Evolutionary conservation across 345 rosid genomes (phyloP).

Genomic region (Eucalyptus cloeziana): DNA sequence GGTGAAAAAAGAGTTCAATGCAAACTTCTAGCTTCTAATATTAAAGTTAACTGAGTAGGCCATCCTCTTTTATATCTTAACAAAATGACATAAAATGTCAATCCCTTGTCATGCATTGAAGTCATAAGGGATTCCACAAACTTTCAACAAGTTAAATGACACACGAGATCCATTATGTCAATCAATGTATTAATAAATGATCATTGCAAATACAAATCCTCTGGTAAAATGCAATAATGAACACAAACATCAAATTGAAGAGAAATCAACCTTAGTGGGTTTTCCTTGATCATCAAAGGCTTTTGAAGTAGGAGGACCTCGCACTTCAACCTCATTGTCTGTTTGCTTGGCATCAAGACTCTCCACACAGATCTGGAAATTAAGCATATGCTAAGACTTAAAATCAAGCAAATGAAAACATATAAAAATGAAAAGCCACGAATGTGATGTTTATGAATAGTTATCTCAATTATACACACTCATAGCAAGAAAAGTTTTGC

Average conservation of each 20-base stretch:
- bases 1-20: background rate
- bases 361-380: conserved; percentile 52
- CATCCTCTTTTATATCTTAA: background rate
- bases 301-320: conserved; percentile 93
- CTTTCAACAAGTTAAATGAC: background rate
- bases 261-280: conserved; percentile 68
- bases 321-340: conserved; percentile 67
- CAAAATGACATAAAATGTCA: background rate
- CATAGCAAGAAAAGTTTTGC: background rate
- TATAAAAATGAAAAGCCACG: background rate
- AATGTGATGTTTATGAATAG: background rate
- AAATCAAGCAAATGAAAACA: background rate
- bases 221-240: background rate
- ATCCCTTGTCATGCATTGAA: background rate
- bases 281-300: conserved; percentile 83
- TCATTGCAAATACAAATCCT: background rate
- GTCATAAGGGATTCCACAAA: background rate
- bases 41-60: background rate
- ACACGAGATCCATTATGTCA: background rate
- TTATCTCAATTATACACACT: background rate
- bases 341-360: conserved; percentile 63
- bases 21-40: background rate
- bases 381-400: background rate
- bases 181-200: background rate
- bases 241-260: background rate